Evolutionary conservation across 495 filamentous ascomycete species (phyloP).

Genomic region (Neurospora sp.): DNA sequence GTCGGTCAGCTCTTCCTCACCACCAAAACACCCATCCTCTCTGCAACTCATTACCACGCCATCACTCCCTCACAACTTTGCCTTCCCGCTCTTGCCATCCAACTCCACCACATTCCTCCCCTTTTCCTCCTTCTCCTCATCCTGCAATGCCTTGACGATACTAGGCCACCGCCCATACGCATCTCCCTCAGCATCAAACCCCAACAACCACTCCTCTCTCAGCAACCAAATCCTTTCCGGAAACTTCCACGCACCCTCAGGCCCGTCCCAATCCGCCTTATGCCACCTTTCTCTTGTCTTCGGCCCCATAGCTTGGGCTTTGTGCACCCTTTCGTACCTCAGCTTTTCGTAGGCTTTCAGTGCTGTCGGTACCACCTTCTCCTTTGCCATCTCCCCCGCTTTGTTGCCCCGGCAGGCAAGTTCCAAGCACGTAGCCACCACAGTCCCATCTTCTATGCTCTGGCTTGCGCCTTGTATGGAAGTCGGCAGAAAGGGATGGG

Average conservation of each 20-base stretch:
- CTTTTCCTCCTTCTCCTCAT: background rate
- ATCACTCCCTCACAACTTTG: background rate
- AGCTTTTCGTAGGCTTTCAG: conserved; percentile 39
- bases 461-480: conserved; percentile 61
- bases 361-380: conserved; percentile 26
- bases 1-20: no score
- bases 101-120: background rate
- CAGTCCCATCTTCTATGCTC: conserved; percentile 63
- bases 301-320: conserved; percentile 49
- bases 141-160: conserved; percentile 3
- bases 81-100: background rate
- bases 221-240: conserved; percentile 46
- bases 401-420: conserved; percentile 22
- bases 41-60: background rate
- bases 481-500: conserved; percentile 65
- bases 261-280: conserved; percentile 43
- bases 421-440: conserved; percentile 52
- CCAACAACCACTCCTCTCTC: conserved; percentile 49
- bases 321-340: conserved; percentile 42
- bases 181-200: conserved; percentile 53
- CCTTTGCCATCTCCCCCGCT: background rate
- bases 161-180: conserved; percentile 25
- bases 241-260: conserved; percentile 39
- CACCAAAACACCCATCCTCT: no score
- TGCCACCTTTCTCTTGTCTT: conserved; percentile 52